Evolutionary conservation across 2,329 filamentous ascomycete species (phyloP), one percentile per base, ranked within the genome.

Genomic region (Taxawa tesnikishii): DNA sequence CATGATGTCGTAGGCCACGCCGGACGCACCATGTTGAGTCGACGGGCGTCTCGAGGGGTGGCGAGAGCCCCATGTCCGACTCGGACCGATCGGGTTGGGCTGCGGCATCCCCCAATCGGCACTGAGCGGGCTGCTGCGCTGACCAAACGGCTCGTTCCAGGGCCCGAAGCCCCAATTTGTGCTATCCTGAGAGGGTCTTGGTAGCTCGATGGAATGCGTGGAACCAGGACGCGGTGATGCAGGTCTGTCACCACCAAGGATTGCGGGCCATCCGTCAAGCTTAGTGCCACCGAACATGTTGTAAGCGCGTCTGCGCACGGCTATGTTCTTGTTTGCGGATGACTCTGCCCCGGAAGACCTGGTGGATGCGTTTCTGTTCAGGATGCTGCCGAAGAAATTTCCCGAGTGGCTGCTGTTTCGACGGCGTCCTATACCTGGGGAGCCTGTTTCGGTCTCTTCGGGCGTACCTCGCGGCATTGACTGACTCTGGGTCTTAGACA

Each of bases 41-140:
- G 84, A 93, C 10, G 83, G 82, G 21, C 87, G 72, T 30, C 87
- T 73, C 19, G 85, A 93, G 6, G 79, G 77, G 45, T 75, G 80
- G 24, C 81, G 65, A 4, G 82, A 81, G n/a, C 51, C 50, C 36
- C 45, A 53, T 11, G 47, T 35, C n/a, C 50, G 42, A 15, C 43
- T 43, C 18, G 45, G 43, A 21, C 28, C 29, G 10, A 29, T 17
- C 5, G 15, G 18, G 8, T 13, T 18, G 15, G 36, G 27, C 10
- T 32, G 36, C 10, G 60, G 55, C 2, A 58, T 58, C 14, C 62
- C 60, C 69, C 69, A 73, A 35, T 70, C 65, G 12, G 66, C 56
- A 3, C 59, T 66, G 6, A 72, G 53, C 10, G 66, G 68, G 37
- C 65, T 63, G 33, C 54, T 64, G 31, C 66, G 60, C 29, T 74